Evolutionary conservation across 345 rosid species (phyloP), one percentile per base, ranked within the genome.

Genomic region (Xanthoceras sorbifolium): DNA sequence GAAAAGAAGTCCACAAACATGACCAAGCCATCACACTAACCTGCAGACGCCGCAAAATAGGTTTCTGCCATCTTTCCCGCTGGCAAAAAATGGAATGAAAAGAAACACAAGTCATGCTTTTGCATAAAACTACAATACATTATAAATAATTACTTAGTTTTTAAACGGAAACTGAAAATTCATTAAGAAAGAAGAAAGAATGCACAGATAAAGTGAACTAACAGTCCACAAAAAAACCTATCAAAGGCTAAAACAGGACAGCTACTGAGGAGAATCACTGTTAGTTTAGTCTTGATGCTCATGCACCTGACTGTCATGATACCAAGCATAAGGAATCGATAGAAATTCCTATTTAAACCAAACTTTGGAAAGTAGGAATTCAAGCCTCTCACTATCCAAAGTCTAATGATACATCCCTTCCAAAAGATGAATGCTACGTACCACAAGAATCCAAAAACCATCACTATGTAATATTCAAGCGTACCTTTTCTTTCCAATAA

Each of bases 41-140:
- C 99, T 96, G 99, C 76, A 94, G 84, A n/a, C 97, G 97, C 64
- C 99, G 95, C 79, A 97, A 84, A 80, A 92, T 69, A 76, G 99
- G 99, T 84, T 97, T 97, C 90, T 97, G 97, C 99, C 98, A 92
- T 80, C 89, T 84, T 86, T 89, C 92, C 61, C 99, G 98, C 99
- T 97, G 89, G 69, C 75, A 74, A 72, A 77, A 75, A 63, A 59
- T 15, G 40, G 10, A 44, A 42, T 23, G 75, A 23, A 54, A 42
- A 20, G 48, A 57, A 69, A 80, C 3, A 22, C 44, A 57, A 32
- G 78, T 22, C 32, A 60, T 26, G 55, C 31, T 66, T 62, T 69
- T 50, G 57, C 46, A 77, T 57, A 55, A 15, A 55, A 7, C 69
- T 71, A 25, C 59, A 71, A 64, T 55, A 76, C 50, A 11, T 32